A percentile compares a stretch with the other conserved stretches of the same genome.
These are phyloP conservation scores for Paecilomyces dactylethromorphus DNA, from an alignment of 2,329 filamentous ascomycete species.

Conservation along the genomic window DNA sequence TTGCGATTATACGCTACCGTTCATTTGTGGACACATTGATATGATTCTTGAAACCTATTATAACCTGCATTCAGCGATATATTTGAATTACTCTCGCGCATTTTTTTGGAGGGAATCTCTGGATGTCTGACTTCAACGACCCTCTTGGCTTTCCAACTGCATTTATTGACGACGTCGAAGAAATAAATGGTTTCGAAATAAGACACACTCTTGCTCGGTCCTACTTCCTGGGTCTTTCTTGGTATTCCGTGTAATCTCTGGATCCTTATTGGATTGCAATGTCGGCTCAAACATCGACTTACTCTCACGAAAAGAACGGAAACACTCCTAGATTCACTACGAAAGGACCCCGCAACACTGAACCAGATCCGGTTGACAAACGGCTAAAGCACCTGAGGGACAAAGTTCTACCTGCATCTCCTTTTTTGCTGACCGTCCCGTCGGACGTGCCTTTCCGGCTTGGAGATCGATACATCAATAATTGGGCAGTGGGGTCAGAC, in stretches of 20 bases:
- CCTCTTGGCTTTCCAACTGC: not conserved
- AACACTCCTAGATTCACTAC: constrained; percentile 16
- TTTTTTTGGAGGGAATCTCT: not conserved
- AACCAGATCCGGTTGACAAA: constrained; percentile 24
- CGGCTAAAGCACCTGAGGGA: constrained; percentile 35
- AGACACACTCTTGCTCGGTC: not conserved
- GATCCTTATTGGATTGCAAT: constrained; percentile 24
- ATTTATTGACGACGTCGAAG: not conserved
- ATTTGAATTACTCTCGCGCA: not conserved
- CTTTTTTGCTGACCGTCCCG: constrained; percentile 41
- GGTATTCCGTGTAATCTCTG: not conserved
- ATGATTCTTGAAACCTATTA: not conserved
- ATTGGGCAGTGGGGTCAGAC: constrained; percentile 43
- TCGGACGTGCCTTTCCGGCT: constrained; percentile 41
- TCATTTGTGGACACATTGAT: not conserved
- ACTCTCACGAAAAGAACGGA: constrained; percentile 19
- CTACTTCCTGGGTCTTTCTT: not conserved
- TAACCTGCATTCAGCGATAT: not conserved
- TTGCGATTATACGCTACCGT: not conserved
- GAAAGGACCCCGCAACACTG: constrained; percentile 13
- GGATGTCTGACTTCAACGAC: not conserved
- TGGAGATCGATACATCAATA: constrained; percentile 34
- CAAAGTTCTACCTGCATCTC: constrained; percentile 36
- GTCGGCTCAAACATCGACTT: constrained; percentile 29
- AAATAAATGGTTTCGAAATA: not conserved